Conservation (phyloP, 768 basidiomycete species). For the Naganishia vaughanmartiniae region DNA sequence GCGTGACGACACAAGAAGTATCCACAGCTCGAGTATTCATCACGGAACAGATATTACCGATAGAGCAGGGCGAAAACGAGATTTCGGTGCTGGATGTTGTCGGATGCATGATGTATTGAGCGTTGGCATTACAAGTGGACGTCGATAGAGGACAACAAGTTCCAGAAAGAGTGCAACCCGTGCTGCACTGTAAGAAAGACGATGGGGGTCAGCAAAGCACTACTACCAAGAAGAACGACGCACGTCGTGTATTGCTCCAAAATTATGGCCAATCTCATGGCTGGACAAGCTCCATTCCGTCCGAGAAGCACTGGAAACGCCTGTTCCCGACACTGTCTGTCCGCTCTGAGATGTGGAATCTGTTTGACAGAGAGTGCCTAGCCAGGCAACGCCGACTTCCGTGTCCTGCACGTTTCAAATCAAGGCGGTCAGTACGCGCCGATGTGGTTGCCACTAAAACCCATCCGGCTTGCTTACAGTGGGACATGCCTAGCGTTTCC, state of each 20-base stretch:
- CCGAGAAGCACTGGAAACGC: conserved; percentile 70
- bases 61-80: conserved; percentile 70
- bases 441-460: conserved; percentile 59
- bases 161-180: conserved; percentile 61
- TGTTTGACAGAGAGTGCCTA: conserved; percentile 67
- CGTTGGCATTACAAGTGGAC: conserved; percentile 63
- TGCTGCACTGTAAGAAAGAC: conserved; percentile 60
- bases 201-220: not conserved
- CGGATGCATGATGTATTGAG: conserved; percentile 79
- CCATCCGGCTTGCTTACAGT: not conserved
- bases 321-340: conserved; percentile 71
- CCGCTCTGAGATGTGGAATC: conserved; percentile 53
- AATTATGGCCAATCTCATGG: conserved; percentile 63
- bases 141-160: conserved; percentile 69
- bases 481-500: not conserved
- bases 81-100: conserved; percentile 64
- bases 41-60: conserved; percentile 83
- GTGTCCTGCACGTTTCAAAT: conserved; percentile 6
- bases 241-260: conserved; percentile 67
- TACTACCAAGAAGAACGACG: not conserved
- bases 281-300: conserved; percentile 58
- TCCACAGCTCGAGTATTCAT: conserved; percentile 59
- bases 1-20: conserved; percentile 67
- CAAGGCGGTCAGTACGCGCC: conserved; percentile 66
- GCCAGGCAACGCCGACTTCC: conserved; percentile 74